A percentile compares a stretch with the other conserved stretches of the same genome.
These are phyloP conservation scores for Ustilago hordei DNA, from an alignment of 1,284 basidiomycete species.

Conservation along the genomic window DNA sequence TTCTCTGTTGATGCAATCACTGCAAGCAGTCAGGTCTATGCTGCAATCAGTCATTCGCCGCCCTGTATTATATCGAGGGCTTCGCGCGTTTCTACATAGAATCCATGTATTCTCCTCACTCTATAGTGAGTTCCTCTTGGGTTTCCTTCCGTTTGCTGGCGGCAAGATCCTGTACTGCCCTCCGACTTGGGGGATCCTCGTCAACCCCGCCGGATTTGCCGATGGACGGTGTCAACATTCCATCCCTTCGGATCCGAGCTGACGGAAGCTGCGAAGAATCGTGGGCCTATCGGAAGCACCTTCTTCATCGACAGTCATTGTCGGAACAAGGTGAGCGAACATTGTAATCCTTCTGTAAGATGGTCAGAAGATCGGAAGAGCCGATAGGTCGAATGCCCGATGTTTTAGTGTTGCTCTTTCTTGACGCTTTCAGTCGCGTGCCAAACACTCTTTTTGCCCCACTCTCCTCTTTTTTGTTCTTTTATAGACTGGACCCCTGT, in stretches of 20 bases:
- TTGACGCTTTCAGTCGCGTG: neutral
- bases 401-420: neutral
- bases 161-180: no score
- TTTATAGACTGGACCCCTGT: slow-evolving; percentile 7
- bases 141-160: no score
- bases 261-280: no score
- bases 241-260: no score
- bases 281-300: no score
- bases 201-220: neutral
- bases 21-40: neutral
- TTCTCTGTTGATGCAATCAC: neutral
- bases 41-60: neutral
- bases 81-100: neutral
- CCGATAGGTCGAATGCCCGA: neutral
- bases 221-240: no score
- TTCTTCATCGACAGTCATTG: no score
- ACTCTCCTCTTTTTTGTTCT: neutral
- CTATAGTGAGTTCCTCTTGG: no score
- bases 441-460: neutral
- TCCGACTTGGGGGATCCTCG: no score
- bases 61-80: neutral
- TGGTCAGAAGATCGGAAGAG: neutral
- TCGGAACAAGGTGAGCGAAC: neutral
- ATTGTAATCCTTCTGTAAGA: neutral
- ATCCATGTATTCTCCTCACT: neutral